Base-by-base conservation (phyloP, 805 yeast genomes). In the Candida methanosorbosa region DNA sequence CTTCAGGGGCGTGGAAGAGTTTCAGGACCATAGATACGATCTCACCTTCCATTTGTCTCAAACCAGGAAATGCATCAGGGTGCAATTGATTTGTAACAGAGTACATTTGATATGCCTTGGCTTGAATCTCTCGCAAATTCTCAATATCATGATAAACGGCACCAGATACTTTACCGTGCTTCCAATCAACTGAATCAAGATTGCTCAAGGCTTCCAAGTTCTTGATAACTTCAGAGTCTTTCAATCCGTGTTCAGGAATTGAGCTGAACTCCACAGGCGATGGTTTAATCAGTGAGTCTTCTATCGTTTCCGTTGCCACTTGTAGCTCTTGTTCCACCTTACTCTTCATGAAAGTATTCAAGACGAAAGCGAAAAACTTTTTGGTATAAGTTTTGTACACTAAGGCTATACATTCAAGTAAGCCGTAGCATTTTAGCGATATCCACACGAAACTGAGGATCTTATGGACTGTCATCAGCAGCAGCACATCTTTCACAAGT, bases 31-130 rank as follows among this genome's bases (percentile, higher is more conserved):
- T 92, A 1, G 90, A 66, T 4, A 90, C 97, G 9, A 88, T 85
- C 51, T 92, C 97, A 6, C 95, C 66, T 53, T 90, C 98, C 95
- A 90, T 88, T 56, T 90, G 87, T 29, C 98, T 75, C 7, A 90
- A 83, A 5, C 94, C 97, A 0, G 97, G 98, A 52, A 90, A 90
- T 4, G 87, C 92, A 58, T 90, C 97, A 0, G 98, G 98, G 55
- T 90, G 98, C 34, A 90, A 65, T 59, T 92, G 98, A 59, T 92
- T 90, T 2, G 97, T 86, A 18, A 88, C 87, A 5, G 92, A 75
- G 56, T 74, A 88, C 49, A 71, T 70, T 35, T 75, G 71, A 55
- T 75, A 88, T 1, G 95, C 92, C 36, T 70, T 58, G 8, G 92
- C 62, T 58, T 92, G 97, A 25, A 92, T 63, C 26, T 69, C 62